Base-by-base conservation (phyloP, 441 rosid species). In the Erodium moschatum region DNA sequence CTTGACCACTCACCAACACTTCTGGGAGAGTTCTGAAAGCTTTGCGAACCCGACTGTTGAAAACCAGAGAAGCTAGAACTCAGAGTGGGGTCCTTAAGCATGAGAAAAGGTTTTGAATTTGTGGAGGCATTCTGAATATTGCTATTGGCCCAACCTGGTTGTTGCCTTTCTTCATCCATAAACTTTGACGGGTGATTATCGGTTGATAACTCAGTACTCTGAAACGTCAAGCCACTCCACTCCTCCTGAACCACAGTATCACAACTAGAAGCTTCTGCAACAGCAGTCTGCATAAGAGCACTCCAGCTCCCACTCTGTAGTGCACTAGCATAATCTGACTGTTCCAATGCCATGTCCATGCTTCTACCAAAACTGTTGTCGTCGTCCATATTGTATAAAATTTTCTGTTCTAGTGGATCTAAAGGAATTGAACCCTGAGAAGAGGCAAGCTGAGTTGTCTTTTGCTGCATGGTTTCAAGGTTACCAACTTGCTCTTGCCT, bases 261-360 rank as follows among this genome's bases (percentile, higher is more conserved):
- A 68, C 85, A 81, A 74, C 86, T 86, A 61, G 90, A 86, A 46
- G 86, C 82, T 78, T 86, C 90, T 64, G 84, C 86, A 16, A 86
- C 79, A 54, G 87, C 87, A 66, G 87, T 78, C 72, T 86, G 90
- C 87, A 86, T 84, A 20, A 86, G 86, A 66, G 90, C 87, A 75
- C 90, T 86, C 90, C 90, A 86, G 78, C 90, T 86, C 64, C 90
- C 90, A 81, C 87, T 84, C 69, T 84, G 85, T 64, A 82, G 77
- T 8, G 86, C 65, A 65, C 72, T 75, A 35, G 82, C 71, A 72
- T 69, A 48, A 73, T 76, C 82, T 21, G 69, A 69, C 60, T 78
- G 33, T 54, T 69, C 89, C 76, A 78, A 66, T 42, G 75, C 80
- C 38, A 76, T 18, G 54, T 77, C 79, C 35, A 77, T 60, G 12